phyloP scores from a whole-genome alignment of 345 rosid species.

The Eucalyptus caleyi region DNA sequence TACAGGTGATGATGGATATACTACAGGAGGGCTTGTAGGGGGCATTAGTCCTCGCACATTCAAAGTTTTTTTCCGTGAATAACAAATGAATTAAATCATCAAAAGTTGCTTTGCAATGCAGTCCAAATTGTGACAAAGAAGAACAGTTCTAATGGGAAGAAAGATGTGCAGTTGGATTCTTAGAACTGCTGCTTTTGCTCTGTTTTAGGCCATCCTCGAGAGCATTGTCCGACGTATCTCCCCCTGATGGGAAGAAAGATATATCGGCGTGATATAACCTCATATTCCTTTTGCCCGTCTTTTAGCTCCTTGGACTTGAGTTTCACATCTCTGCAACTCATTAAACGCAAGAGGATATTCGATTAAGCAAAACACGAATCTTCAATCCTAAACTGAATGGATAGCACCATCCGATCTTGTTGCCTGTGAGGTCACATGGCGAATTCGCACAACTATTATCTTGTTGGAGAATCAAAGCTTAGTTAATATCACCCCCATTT shows the following conservation, averaged over 20 bases:
- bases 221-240: background rate
- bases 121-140: background rate
- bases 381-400: background rate
- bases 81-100: background rate
- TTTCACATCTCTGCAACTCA: conserved; percentile 16
- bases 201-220: background rate
- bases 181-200: background rate
- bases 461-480: background rate
- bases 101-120: background rate
- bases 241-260: too few species aligned
- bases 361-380: background rate
- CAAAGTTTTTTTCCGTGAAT: too few species aligned
- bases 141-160: background rate
- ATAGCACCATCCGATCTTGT: background rate
- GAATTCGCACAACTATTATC: background rate
- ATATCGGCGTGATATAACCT: background rate
- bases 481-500: too few species aligned
- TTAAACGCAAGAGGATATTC: background rate
- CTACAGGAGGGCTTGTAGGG: background rate
- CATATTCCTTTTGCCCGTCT: conserved; percentile 2
- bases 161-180: background rate
- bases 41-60: background rate
- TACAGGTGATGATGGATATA: background rate
- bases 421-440: background rate
- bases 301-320: conserved; percentile 8